phyloP scores from a whole-genome alignment of 1,284 basidiomycete genomes.

The Fomitopsis palustris region DNA sequence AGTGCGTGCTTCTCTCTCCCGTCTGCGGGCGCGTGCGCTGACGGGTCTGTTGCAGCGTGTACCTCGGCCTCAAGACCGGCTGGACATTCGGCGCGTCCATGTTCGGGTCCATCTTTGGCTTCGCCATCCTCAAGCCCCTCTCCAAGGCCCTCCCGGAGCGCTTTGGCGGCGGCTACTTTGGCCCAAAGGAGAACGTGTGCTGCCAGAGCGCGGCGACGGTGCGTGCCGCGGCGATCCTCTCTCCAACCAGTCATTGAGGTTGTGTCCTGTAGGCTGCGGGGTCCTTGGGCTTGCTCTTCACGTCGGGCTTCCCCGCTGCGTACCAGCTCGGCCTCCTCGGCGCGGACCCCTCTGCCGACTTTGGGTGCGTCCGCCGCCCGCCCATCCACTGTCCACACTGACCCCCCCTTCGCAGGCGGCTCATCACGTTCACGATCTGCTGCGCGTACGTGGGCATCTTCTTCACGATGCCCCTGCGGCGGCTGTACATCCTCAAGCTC shows the following conservation, averaged over 20 bases:
- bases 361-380: slow-evolving; percentile 2
- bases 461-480: slow-evolving; percentile 58
- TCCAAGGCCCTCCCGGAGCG: slow-evolving; percentile 10
- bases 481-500: slow-evolving; percentile 35
- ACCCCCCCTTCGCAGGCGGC: slow-evolving; percentile 7
- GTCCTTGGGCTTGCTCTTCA: slow-evolving; percentile 10
- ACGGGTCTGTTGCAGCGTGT: slow-evolving; percentile 1
- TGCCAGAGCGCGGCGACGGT: slow-evolving; percentile 12
- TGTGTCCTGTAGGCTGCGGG: slow-evolving; percentile 4
- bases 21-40: too few relatives aligned
- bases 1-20: slow-evolving; percentile 6
- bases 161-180: slow-evolving; percentile 11
- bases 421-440: slow-evolving; percentile 23
- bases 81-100: slow-evolving; percentile 17
- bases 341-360: slow-evolving; percentile 4
- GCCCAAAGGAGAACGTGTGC: slow-evolving; percentile 13
- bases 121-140: slow-evolving; percentile 3
- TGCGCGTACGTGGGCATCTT: slow-evolving; percentile 62
- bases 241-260: too few relatives aligned
- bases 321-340: slow-evolving; percentile 12
- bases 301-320: slow-evolving; percentile 10
- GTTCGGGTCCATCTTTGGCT: slow-evolving; percentile 2
- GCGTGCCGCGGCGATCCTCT: neutral
- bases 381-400: too few relatives aligned
- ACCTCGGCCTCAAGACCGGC: slow-evolving; percentile 5